Evolutionary conservation across 73 alveolate species (phyloP).

Genomic region (Blepharisma stoltei): DNA sequence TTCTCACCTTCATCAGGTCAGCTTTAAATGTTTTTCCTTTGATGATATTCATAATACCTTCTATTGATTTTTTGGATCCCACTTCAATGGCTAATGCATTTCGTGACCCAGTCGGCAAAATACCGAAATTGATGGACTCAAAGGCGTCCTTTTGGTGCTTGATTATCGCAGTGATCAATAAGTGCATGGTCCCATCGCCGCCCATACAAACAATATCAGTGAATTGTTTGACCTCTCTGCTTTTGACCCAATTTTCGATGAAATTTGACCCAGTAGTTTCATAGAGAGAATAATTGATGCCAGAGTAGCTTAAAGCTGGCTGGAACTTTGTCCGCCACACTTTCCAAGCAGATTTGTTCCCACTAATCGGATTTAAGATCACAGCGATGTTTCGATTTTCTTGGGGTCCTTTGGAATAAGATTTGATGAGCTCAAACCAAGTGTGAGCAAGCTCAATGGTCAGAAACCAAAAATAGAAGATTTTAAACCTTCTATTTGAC

Average conservation of each 20-base stretch:
- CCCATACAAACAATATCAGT: conserved; percentile 22
- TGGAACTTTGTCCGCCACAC: neutral
- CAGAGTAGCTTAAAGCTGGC: conserved; percentile 9
- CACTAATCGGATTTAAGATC: conserved; percentile 4
- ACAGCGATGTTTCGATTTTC: neutral
- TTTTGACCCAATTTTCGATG: neutral
- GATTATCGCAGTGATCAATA: neutral
- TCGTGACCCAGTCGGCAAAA: conserved; percentile 10
- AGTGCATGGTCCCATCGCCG: conserved; percentile 26
- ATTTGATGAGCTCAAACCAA: conserved; percentile 10
- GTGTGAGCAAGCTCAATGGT: neutral
- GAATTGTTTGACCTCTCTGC: conserved; percentile 1
- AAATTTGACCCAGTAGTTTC: neutral
- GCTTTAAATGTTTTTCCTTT: neutral
- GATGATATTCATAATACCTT: neutral
- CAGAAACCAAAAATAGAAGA: neutral
- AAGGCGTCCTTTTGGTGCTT: neutral
- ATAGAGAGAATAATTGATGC: neutral
- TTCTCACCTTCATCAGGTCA: conserved; percentile 6
- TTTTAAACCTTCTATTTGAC: neutral
- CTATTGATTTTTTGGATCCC: too few species aligned
- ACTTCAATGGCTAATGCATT: conserved; percentile 9
- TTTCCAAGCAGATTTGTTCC: neutral
- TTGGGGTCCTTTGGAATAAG: neutral
- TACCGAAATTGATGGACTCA: neutral